phyloP scores from a whole-genome alignment of 2,329 filamentous ascomycete genomes.

The Trichoderma harzianum region DNA sequence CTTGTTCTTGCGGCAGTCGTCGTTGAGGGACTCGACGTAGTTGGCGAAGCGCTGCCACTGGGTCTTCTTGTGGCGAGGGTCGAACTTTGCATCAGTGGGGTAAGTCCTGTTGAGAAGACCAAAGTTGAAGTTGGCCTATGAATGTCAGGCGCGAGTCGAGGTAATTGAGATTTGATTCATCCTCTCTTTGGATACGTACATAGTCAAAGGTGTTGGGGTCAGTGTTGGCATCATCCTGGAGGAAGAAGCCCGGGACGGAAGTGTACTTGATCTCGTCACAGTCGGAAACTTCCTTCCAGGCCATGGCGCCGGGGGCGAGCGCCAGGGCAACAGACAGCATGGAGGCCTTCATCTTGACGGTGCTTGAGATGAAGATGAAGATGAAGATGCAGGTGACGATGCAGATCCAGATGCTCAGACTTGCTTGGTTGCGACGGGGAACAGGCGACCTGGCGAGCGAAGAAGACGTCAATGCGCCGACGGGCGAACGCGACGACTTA shows the following conservation, averaged over 20 bases:
- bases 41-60: constrained; percentile 64
- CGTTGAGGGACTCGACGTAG: constrained; percentile 56
- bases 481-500: not conserved
- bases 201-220: constrained; percentile 60
- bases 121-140: constrained; percentile 58
- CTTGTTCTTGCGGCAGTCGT: constrained; percentile 32
- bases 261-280: constrained; percentile 54
- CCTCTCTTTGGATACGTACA: constrained; percentile 35
- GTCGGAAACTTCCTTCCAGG: constrained; percentile 31
- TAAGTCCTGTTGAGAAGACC: constrained; percentile 63
- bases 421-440: not conserved
- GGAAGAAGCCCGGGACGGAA: constrained; percentile 59
- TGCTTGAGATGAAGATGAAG: not conserved
- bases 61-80: constrained; percentile 42
- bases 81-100: constrained; percentile 47
- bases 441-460: not conserved
- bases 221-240: constrained; percentile 59
- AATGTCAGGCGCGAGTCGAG: not conserved
- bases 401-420: not conserved
- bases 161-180: not conserved
- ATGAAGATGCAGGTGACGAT: not conserved
- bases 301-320: constrained; percentile 28
- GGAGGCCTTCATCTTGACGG: constrained; percentile 32
- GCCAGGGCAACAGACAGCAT: constrained; percentile 30
- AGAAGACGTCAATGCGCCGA: not conserved